These are phyloP conservation scores for Amorphotheca resinae DNA, from an alignment of 495 filamentous ascomycete species.

Conservation along the genomic window DNA sequence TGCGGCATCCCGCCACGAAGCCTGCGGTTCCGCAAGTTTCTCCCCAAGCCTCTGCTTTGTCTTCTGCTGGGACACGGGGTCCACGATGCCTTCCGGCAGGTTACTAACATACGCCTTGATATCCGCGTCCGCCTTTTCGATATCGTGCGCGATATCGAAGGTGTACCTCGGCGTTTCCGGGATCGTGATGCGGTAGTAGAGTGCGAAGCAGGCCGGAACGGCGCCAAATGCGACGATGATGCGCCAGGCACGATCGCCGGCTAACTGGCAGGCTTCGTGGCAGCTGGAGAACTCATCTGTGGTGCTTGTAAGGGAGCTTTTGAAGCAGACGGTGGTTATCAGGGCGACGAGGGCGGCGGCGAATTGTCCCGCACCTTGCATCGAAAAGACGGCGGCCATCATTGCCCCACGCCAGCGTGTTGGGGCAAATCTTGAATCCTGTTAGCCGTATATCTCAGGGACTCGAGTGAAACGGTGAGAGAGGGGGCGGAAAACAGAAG, in stretches of 20 bases:
- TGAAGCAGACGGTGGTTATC: conserved; percentile 59
- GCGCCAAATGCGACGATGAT: conserved; percentile 69
- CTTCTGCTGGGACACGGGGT: conserved; percentile 10
- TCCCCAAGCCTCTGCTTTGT: conserved; percentile 23
- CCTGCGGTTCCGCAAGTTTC: conserved; percentile 42
- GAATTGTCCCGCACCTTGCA: conserved; percentile 62
- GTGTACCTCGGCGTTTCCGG: conserved; percentile 69
- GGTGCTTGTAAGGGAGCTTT: conserved; percentile 41
- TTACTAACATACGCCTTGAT: conserved; percentile 50
- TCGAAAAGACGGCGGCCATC: conserved; percentile 81
- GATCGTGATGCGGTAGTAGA: conserved; percentile 83
- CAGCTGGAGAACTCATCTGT: conserved; percentile 36
- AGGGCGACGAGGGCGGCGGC: conserved; percentile 58
- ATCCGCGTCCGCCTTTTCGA: conserved; percentile 57
- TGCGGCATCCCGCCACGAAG: conserved; percentile 52
- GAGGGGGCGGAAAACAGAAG: too few species aligned
- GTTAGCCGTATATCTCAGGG: too few species aligned
- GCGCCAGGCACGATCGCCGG: conserved; percentile 76
- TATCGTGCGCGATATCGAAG: conserved; percentile 65
- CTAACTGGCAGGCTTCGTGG: conserved; percentile 46
- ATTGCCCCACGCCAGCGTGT: conserved; percentile 79
- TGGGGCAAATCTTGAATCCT: conserved; percentile 51
- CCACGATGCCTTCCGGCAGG: conserved; percentile 33
- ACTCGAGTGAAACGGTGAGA: too few species aligned
- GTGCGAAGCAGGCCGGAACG: conserved; percentile 59